Base-by-base conservation (phyloP, 768 basidiomycete genomes). In the Tephrocybe sp. region DNA sequence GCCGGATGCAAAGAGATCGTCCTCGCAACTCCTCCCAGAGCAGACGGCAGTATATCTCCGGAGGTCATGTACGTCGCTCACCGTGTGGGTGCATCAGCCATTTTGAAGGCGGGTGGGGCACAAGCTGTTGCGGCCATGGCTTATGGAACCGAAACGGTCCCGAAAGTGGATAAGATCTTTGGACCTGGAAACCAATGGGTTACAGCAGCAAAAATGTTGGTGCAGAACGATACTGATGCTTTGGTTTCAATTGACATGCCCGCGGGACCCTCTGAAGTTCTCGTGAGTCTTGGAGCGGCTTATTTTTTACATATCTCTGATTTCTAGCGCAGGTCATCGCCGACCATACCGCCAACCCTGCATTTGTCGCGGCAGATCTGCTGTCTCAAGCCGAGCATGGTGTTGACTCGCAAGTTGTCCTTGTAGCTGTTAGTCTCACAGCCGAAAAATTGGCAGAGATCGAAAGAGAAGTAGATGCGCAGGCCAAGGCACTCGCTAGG, bases 171-270 rank as follows among this genome's bases (percentile, higher is more conserved):
- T 76, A 99, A 99, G 73, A 94, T 99, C 59, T 95, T 98, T 62
- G 97, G 97, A 8, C 97, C 97, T 5, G 97, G 97, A 21, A 99
- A 99, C 65, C 97, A 98, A 66, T 99, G 94, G 93, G 97, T 99
- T 19, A 99, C 95, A 1, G 97, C 97, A 1, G 97, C 95, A 44
- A 99, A 99, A 73, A 97, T 99, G 97, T 70, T 95, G 46, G 95
- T 99, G 21, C 94, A 97, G 65, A 99, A 98, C 67, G 97, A 99
- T 63, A 94, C 94, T 11, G 90, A 94, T 60, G 95, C 97, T 8
- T 68, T 94, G 54, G 94, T 97, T 6, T 89, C 91, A 13, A 99
- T 98, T 60, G 97, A 99, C 68, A 98, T 99, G 92, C 97, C 97
- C 42, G 97, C 97, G 27, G 97, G 97, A 6, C 97, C 97, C 23